A percentile compares a stretch with the other conserved stretches of the same genome.
phyloP scores from a whole-genome alignment of 2,329 filamentous ascomycete genomes.

The Corynespora cassiicola region DNA sequence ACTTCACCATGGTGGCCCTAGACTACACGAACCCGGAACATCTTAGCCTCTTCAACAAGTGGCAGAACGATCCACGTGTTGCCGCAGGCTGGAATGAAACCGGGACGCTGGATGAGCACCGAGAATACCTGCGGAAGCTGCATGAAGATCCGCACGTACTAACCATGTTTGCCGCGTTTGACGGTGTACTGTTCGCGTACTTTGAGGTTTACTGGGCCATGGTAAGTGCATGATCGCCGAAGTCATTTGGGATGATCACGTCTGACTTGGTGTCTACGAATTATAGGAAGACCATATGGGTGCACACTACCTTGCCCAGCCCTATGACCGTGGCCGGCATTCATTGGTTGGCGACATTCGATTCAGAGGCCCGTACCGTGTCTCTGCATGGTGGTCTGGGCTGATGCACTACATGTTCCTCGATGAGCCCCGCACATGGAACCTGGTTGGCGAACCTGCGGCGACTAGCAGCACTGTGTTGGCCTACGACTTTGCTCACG shows the following conservation, averaged over 20 bases:
- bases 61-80: conserved; percentile 85
- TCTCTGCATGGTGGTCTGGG: conserved; percentile 64
- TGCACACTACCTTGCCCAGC: conserved; percentile 62
- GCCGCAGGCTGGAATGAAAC: conserved; percentile 82
- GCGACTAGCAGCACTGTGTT: conserved; percentile 73
- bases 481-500: conserved; percentile 76
- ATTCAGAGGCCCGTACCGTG: conserved; percentile 62
- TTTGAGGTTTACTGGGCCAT: conserved; percentile 83
- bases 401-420: conserved; percentile 67
- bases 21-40: conserved; percentile 71
- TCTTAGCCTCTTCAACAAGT: conserved; percentile 74
- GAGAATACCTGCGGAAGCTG: conserved; percentile 71
- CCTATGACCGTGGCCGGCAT: conserved; percentile 66
- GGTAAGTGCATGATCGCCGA: conserved; percentile 44
- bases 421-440: conserved; percentile 62
- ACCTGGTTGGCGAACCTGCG: conserved; percentile 73
- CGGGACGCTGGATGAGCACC: conserved; percentile 76
- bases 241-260: background rate
- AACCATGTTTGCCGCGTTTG: conserved; percentile 73
- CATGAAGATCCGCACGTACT: conserved; percentile 76
- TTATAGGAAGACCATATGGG: conserved; percentile 67
- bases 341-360: conserved; percentile 64
- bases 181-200: conserved; percentile 75
- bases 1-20: conserved; percentile 78
- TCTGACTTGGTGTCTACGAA: conserved; percentile 25